Conservation (phyloP, 2,329 filamentous ascomycete genomes). For the Xylaria sp. region DNA sequence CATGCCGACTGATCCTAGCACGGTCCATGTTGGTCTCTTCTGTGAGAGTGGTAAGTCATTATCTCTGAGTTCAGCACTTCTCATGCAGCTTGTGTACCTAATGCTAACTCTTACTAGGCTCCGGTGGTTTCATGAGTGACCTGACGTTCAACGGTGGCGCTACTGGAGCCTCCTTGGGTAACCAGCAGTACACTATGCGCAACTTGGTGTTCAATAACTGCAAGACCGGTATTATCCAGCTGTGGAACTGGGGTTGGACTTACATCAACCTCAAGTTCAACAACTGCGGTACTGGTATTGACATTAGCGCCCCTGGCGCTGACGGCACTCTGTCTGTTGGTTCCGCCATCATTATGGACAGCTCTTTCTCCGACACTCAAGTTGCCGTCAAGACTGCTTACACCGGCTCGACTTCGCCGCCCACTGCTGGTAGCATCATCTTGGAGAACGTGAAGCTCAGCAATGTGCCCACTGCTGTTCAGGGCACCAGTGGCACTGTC, state of each 20-base stretch:
- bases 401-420: slow-evolving; percentile 36
- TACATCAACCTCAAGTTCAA: slow-evolving; percentile 57
- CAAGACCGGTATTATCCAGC: slow-evolving; percentile 58
- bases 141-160: slow-evolving; percentile 57
- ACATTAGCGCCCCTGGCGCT: slow-evolving; percentile 47
- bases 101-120: slow-evolving; percentile 27
- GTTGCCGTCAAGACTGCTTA: slow-evolving; percentile 61
- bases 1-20: slow-evolving; percentile 34
- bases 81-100: not conserved
- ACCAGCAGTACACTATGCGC: slow-evolving; percentile 65
- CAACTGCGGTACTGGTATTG: slow-evolving; percentile 55
- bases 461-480: slow-evolving; percentile 38
- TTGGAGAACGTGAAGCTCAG: slow-evolving; percentile 44
- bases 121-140: slow-evolving; percentile 46
- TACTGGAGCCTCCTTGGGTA: slow-evolving; percentile 58
- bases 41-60: slow-evolving; percentile 30
- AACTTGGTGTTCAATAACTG: slow-evolving; percentile 62
- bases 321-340: slow-evolving; percentile 55
- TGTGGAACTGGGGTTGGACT: slow-evolving; percentile 72
- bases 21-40: slow-evolving; percentile 32
- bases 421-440: slow-evolving; percentile 52
- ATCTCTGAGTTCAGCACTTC: not conserved
- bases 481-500: slow-evolving; percentile 39
- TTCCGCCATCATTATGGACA: slow-evolving; percentile 66
- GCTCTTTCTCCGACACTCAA: slow-evolving; percentile 56